Conservation (phyloP, 441 rosid species). For the Aleurites moluccanus region DNA sequence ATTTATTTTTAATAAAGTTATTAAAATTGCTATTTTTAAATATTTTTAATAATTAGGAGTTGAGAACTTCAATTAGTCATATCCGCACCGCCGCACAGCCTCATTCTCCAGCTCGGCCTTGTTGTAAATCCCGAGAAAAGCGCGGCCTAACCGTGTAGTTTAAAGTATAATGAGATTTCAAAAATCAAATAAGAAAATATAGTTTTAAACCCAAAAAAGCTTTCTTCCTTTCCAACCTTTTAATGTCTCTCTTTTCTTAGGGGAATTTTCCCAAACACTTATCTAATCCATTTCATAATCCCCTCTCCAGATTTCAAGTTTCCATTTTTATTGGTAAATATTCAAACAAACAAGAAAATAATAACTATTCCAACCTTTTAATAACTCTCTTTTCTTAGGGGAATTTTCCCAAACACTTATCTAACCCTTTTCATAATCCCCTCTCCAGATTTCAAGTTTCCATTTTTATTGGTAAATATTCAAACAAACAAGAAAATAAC, state of each 20-base stretch:
- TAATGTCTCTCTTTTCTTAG: too few relatives aligned
- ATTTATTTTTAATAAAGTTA: too few relatives aligned
- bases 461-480: background rate
- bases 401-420: background rate
- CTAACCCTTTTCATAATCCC: background rate
- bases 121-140: constrained; percentile 1
- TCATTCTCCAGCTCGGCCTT: background rate
- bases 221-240: background rate
- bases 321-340: background rate
- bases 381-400: too few relatives aligned
- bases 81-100: too few relatives aligned
- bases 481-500: background rate
- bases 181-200: too few relatives aligned
- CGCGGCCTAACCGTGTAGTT: background rate
- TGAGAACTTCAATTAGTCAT: too few relatives aligned
- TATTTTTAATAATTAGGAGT: too few relatives aligned
- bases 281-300: background rate
- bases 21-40: too few relatives aligned
- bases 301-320: background rate
- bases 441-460: background rate
- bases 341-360: background rate
- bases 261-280: background rate
- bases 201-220: too few relatives aligned
- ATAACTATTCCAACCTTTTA: background rate
- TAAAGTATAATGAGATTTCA: too few relatives aligned